Evolutionary conservation across 805 yeast genomes (phyloP).

Genomic region (Candida boidinii): DNA sequence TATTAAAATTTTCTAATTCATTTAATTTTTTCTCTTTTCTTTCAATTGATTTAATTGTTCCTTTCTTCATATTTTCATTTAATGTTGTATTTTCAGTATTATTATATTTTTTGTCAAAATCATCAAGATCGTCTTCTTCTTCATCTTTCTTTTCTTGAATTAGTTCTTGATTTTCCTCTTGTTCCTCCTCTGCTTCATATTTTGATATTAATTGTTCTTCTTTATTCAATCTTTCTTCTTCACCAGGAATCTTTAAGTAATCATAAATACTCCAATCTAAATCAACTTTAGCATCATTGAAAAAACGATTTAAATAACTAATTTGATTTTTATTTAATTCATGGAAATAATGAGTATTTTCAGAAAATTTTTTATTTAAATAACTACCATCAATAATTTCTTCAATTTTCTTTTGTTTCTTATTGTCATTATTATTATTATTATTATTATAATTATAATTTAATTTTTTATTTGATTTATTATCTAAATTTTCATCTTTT

Average conservation of each 20-base stretch:
- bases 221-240: conserved; percentile 18
- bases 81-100: conserved; percentile 1
- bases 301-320: conserved; percentile 25
- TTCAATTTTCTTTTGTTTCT: no score
- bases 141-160: conserved; percentile 1
- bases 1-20: conserved; percentile 12
- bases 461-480: no score
- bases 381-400: conserved; percentile 14
- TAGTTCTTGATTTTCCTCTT: conserved; percentile 2
- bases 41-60: conserved; percentile 17
- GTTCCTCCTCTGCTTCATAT: conserved; percentile 2
- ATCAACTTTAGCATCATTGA: conserved; percentile 35
- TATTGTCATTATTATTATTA: conserved; percentile 5
- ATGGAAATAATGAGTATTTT: conserved; percentile 4
- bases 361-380: conserved; percentile 10
- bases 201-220: conserved; percentile 1
- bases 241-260: conserved; percentile 52
- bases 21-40: conserved; percentile 14
- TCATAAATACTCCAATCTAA: conserved; percentile 55
- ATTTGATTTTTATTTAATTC: conserved; percentile 5
- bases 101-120: conserved; percentile 6
- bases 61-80: conserved; percentile 15
- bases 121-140: conserved; percentile 1
- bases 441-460: no score
- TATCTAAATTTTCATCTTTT: no score